phyloP scores from a whole-genome alignment of 208 protist species.

The Leishmania tropica region DNA sequence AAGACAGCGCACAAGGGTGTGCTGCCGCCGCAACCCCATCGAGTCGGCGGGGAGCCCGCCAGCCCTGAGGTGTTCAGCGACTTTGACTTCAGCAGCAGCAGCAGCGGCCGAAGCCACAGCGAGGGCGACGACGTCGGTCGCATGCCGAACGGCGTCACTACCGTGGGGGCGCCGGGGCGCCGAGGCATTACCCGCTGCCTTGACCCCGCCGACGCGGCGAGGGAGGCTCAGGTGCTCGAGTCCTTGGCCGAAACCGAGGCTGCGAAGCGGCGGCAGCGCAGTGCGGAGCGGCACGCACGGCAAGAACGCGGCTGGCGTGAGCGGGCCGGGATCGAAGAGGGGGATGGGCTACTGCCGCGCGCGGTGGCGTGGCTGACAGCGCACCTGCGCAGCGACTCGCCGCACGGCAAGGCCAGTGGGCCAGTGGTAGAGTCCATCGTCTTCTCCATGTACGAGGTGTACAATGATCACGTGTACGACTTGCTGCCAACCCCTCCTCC shows the following conservation, averaged over 20 bases:
- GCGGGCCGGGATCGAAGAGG: constrained; percentile 10
- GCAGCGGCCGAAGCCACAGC: not conserved
- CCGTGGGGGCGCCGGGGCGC: not conserved
- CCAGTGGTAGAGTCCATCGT: constrained; percentile 34
- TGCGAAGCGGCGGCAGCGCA: constrained; percentile 11
- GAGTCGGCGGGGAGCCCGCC: not conserved
- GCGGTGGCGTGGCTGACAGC: constrained; percentile 48
- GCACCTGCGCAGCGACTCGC: constrained; percentile 12
- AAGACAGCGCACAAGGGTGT: too few relatives aligned
- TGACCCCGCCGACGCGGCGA: constrained; percentile 19
- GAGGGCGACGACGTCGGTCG: not conserved
- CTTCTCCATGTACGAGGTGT: constrained; percentile 50
- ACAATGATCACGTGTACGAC: constrained; percentile 48
- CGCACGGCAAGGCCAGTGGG: not conserved
- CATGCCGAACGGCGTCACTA: constrained; percentile 5
- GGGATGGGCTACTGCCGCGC: constrained; percentile 43
- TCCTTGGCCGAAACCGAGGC: constrained; percentile 10
- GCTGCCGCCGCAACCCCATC: constrained; percentile 8
- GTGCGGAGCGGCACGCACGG: constrained; percentile 9
- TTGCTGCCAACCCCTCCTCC: constrained; percentile 21
- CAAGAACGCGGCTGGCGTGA: constrained; percentile 26
- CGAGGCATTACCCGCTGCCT: constrained; percentile 28
- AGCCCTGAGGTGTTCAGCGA: not conserved
- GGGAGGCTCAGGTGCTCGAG: constrained; percentile 13
- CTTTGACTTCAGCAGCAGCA: not conserved